Evolutionary conservation across 164 flowering plant species (phyloP).

Genomic region (Santalum album): DNA sequence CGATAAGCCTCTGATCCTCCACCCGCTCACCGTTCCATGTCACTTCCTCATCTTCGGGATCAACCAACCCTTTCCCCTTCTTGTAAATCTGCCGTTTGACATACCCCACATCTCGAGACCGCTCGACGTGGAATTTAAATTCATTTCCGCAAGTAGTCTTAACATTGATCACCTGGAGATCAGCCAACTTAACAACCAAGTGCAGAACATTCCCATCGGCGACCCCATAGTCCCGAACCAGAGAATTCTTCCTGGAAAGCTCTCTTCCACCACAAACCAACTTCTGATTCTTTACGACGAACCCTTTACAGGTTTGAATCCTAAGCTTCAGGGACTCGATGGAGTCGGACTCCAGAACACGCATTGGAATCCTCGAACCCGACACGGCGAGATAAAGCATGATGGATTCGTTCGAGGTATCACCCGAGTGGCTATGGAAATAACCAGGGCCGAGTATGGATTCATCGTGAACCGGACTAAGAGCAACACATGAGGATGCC

Average conservation of each 20-base stretch:
- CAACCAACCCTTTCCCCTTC: constrained; percentile 20
- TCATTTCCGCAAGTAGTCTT: constrained; percentile 43
- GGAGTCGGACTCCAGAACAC: constrained; percentile 46
- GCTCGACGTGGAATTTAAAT: constrained; percentile 35
- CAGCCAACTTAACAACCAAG: constrained; percentile 43
- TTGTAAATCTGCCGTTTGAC: constrained; percentile 43
- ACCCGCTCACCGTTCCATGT: constrained; percentile 40
- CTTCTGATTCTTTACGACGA: constrained; percentile 42
- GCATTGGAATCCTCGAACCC: constrained; percentile 41
- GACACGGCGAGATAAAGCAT: constrained; percentile 28
- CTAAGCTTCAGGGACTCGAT: constrained; percentile 50
- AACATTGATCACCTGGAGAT: constrained; percentile 46
- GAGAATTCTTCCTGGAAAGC: constrained; percentile 39
- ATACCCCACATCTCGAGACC: constrained; percentile 42
- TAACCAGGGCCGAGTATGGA: constrained; percentile 4
- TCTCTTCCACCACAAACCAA: constrained; percentile 54
- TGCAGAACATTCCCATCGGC: constrained; percentile 50
- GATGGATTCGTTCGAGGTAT: constrained; percentile 27
- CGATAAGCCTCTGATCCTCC: constrained; percentile 41
- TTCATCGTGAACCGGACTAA: constrained; percentile 18
- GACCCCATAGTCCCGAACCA: constrained; percentile 47
- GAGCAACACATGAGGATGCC: constrained; percentile 34
- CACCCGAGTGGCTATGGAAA: constrained; percentile 3
- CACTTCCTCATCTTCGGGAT: constrained; percentile 40
- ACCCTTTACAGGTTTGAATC: constrained; percentile 40